Conservation (phyloP, 176 grass and related monocot genomes). For the Eragrostis nindensis region DNA sequence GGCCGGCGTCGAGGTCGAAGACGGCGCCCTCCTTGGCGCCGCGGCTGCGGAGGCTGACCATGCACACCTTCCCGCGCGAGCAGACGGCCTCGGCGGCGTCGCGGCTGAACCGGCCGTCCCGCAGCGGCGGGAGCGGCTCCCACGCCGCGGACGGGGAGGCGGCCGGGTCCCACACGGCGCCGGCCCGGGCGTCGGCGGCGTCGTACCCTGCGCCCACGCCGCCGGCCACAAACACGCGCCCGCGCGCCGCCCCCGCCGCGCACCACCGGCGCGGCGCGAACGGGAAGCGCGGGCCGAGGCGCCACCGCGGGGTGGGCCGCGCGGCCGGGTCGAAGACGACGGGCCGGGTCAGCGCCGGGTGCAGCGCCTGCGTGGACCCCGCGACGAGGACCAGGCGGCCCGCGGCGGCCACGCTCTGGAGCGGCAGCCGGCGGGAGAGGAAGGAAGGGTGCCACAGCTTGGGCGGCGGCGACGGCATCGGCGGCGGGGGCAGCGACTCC, state of each 20-base stretch:
- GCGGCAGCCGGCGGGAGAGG: slow-evolving; percentile 68
- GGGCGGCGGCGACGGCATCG: slow-evolving; percentile 46
- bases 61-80: slow-evolving; percentile 77
- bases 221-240: slow-evolving; percentile 65
- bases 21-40: slow-evolving; percentile 69
- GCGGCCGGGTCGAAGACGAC: slow-evolving; percentile 65
- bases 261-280: slow-evolving; percentile 86
- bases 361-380: slow-evolving; percentile 54
- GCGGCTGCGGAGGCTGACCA: slow-evolving; percentile 70
- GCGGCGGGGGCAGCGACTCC: slow-evolving; percentile 52
- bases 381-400: slow-evolving; percentile 65
- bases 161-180: slow-evolving; percentile 56
- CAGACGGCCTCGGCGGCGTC: slow-evolving; percentile 70
- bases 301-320: slow-evolving; percentile 43
- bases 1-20: slow-evolving; percentile 42
- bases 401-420: slow-evolving; percentile 57
- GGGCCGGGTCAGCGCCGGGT: slow-evolving; percentile 65
- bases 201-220: slow-evolving; percentile 67
- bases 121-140: slow-evolving; percentile 66
- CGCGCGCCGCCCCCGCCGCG: slow-evolving; percentile 48
- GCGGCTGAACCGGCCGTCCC: slow-evolving; percentile 70
- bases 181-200: slow-evolving; percentile 51
- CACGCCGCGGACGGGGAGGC: slow-evolving; percentile 31
- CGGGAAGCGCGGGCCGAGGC: slow-evolving; percentile 57
- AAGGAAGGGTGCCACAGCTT: slow-evolving; percentile 71